These are phyloP conservation scores for Aquilaria sinensis DNA, from an alignment of 345 rosid genomes.

Conservation along the genomic window DNA sequence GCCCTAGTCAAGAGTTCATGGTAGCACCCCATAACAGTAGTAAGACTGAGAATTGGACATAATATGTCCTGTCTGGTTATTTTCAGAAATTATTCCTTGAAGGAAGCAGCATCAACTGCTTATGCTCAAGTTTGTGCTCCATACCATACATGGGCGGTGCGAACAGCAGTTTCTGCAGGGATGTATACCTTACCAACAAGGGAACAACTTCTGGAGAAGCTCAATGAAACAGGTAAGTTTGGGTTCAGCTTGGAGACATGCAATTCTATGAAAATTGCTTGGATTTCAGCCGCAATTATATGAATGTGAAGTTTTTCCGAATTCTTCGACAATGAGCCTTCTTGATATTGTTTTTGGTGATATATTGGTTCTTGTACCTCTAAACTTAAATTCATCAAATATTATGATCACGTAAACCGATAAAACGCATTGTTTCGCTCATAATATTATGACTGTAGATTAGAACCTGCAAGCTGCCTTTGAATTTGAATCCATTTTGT, in stretches of 20 bases:
- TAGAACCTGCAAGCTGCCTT: too few species aligned
- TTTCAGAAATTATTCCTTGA: slow-evolving; percentile 53
- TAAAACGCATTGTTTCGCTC: too few species aligned
- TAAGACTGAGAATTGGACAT: not conserved
- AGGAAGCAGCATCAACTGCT: slow-evolving; percentile 81
- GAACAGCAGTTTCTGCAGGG: slow-evolving; percentile 91
- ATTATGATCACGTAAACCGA: too few species aligned
- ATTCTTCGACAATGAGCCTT: too few species aligned
- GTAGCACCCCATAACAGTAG: not conserved
- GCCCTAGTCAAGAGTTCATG: too few species aligned
- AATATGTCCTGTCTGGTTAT: not conserved
- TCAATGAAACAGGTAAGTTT: slow-evolving; percentile 66
- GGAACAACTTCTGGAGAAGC: slow-evolving; percentile 68
- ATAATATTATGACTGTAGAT: too few species aligned
- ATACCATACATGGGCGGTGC: slow-evolving; percentile 75
- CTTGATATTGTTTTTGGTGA: too few species aligned
- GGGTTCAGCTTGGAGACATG: not conserved
- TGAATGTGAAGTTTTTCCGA: not conserved
- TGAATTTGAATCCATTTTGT: too few species aligned
- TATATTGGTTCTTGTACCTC: too few species aligned
- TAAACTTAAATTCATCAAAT: too few species aligned
- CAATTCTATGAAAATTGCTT: not conserved
- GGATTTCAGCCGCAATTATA: not conserved
- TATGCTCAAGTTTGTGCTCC: slow-evolving; percentile 88
- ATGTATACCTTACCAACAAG: slow-evolving; percentile 88